Conservation (phyloP, 805 yeast genomes). For the Metschnikowia cubensis region DNA sequence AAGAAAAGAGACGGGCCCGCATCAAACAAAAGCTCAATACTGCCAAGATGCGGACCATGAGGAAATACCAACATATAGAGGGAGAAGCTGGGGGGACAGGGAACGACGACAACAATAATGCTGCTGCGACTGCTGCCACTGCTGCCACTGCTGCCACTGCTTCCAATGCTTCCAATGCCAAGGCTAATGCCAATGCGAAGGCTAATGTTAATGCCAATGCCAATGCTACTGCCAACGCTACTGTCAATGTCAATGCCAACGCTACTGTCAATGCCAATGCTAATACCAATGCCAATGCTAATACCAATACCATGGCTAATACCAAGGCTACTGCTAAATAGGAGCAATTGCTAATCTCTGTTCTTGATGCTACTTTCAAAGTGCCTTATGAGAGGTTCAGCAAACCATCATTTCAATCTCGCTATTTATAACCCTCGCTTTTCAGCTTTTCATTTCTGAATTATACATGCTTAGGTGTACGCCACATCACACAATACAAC, state of each 20-base stretch:
- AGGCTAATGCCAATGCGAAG: neutral
- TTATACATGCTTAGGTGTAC: too few species aligned
- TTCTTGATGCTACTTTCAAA: neutral
- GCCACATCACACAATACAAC: too few species aligned
- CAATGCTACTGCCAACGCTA: too few species aligned
- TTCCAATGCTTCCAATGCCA: neutral
- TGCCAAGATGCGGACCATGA: slow-evolving; percentile 27
- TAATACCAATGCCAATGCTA: neutral
- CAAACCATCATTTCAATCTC: neutral
- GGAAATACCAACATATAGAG: neutral
- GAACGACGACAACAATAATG: neutral
- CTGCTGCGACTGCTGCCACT: too few species aligned
- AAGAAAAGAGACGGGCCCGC: slow-evolving; percentile 30
- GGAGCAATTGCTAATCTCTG: neutral
- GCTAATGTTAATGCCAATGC: too few species aligned
- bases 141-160: too few species aligned
- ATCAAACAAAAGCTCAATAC: slow-evolving; percentile 32
- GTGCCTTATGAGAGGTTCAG: neutral
- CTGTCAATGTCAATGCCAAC: too few species aligned
- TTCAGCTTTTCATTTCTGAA: too few species aligned
- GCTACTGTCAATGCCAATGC: neutral
- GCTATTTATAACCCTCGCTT: too few species aligned
- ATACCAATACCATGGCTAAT: too few species aligned
- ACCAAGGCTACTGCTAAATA: neutral
- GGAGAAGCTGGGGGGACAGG: neutral